phyloP scores from a whole-genome alignment of 176 grass and related monocot genomes.

The Canna indica region DNA sequence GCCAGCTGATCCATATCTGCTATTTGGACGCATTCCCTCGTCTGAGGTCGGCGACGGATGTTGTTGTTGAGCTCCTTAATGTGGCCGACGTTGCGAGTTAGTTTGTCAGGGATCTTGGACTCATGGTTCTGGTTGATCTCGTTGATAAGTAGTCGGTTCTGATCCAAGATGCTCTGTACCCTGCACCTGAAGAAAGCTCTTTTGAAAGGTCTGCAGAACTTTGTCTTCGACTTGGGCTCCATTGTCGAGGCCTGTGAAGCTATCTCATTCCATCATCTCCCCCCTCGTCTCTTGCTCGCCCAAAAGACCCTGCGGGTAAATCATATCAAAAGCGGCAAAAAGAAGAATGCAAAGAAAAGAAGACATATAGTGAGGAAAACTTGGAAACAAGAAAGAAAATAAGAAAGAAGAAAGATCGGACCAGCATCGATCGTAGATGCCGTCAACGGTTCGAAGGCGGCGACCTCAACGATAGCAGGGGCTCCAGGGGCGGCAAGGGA shows the following conservation, averaged over 20 bases:
- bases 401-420: too few relatives aligned
- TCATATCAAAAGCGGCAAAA: not conserved
- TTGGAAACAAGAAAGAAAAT: too few relatives aligned
- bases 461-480: too few relatives aligned
- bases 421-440: too few relatives aligned
- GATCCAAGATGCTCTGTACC: slow-evolving; percentile 51
- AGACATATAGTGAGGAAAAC: too few relatives aligned
- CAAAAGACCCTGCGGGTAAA: not conserved
- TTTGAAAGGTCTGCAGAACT: slow-evolving; percentile 22
- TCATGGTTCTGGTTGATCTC: slow-evolving; percentile 66
- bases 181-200: slow-evolving; percentile 31
- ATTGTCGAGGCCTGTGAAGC: not conserved
- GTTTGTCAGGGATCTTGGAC: slow-evolving; percentile 28
- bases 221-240: slow-evolving; percentile 1
- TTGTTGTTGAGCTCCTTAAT: slow-evolving; percentile 56
- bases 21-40: too few relatives aligned
- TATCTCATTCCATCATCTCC: slow-evolving; percentile 4
- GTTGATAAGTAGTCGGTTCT: slow-evolving; percentile 38
- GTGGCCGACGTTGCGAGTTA: slow-evolving; percentile 39
- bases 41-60: slow-evolving; percentile 37
- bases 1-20: too few relatives aligned
- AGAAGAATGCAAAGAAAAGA: too few relatives aligned
- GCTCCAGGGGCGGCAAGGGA: too few relatives aligned
- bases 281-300: not conserved
- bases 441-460: too few relatives aligned